Evolutionary conservation across 768 basidiomycete species (phyloP), one percentile per base, ranked within the genome.

Genomic region (Mycena galopus): DNA sequence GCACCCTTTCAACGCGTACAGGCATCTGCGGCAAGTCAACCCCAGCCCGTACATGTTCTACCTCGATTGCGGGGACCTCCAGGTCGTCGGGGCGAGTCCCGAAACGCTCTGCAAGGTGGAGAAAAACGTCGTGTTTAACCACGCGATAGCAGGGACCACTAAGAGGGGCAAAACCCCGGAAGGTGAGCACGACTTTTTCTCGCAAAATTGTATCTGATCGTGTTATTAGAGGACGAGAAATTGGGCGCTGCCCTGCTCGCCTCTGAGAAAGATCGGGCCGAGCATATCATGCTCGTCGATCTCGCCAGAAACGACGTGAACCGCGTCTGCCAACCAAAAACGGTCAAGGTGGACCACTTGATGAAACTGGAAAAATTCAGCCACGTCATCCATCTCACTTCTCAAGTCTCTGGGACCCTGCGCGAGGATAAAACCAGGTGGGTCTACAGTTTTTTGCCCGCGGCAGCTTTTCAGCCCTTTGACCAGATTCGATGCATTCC

Each of bases 1-100:
- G 23, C 96, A 99, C 80, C 97, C 98, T 2, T 99, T 99, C 87
- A 99, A 99, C 84, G 96, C 93, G 9, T 99, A 99, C 79, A 88
- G 98, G 60, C 94, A 95, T 65, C 87, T 99, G 55, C 92, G 98
- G 55, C 93, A 97, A 77, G 90, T 98, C 72, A 99, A 99, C 77
- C 98, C 98, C 1, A 97, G 96, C 65, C 98, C 98, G 19, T 99
- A 99, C 83, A 98, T 98, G 97, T 99, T 97, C 83, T 99, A 96
- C 80, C 81, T 99, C 76, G 95, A 99, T 77, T 97, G 96, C 76
- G 94, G 95, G 7, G 95, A 95, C 66, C 79, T 97, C 14, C 96
- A 98, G 81, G 87, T 99, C 39, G 96, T 99, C n/a, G 98, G 98
- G 14, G 98, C 98, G 2, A 97, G 96, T 77, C 98, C 98, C 0